Evolutionary conservation across 108 stramenopile genomes (phyloP).

Genomic region (Fistulifera solaris): DNA sequence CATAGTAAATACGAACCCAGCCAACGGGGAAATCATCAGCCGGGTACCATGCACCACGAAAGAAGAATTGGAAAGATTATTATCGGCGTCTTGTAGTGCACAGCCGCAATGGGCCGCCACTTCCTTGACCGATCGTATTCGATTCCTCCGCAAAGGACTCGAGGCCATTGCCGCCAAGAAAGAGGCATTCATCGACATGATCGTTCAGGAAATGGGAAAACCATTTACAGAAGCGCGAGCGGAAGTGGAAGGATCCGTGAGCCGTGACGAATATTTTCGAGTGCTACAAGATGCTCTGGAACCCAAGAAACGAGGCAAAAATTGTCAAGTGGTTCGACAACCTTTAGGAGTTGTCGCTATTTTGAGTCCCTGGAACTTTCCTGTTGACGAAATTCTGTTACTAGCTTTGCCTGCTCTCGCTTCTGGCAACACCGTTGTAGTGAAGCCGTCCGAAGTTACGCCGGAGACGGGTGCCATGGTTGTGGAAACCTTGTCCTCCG

Average conservation of each 20-base stretch:
- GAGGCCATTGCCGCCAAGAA: slow-evolving; percentile 19
- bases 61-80: slow-evolving; percentile 34
- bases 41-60: slow-evolving; percentile 41
- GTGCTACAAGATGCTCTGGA: slow-evolving; percentile 41
- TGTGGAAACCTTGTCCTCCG: slow-evolving; percentile 30
- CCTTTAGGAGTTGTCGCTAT: slow-evolving; percentile 77
- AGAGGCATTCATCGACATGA: slow-evolving; percentile 17
- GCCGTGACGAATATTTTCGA: slow-evolving; percentile 48
- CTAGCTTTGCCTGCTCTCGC: slow-evolving; percentile 64
- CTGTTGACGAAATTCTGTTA: slow-evolving; percentile 79
- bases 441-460: slow-evolving; percentile 91
- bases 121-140: slow-evolving; percentile 42
- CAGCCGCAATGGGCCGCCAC: slow-evolving; percentile 32
- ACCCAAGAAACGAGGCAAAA: slow-evolving; percentile 27
- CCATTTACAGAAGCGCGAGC: slow-evolving; percentile 55
- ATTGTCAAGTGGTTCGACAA: slow-evolving; percentile 51
- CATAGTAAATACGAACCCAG: slow-evolving; percentile 67
- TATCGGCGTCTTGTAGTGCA: slow-evolving; percentile 32
- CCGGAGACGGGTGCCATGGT: slow-evolving; percentile 65
- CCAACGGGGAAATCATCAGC: slow-evolving; percentile 58
- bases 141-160: slow-evolving; percentile 34
- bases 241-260: slow-evolving; percentile 54
- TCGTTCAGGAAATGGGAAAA: slow-evolving; percentile 75
- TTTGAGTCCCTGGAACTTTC: slow-evolving; percentile 78
- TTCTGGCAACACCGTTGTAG: slow-evolving; percentile 63